Evolutionary conservation across 2,329 filamentous ascomycete species (phyloP).

Genomic region (Fusarium solani-melongenae): DNA sequence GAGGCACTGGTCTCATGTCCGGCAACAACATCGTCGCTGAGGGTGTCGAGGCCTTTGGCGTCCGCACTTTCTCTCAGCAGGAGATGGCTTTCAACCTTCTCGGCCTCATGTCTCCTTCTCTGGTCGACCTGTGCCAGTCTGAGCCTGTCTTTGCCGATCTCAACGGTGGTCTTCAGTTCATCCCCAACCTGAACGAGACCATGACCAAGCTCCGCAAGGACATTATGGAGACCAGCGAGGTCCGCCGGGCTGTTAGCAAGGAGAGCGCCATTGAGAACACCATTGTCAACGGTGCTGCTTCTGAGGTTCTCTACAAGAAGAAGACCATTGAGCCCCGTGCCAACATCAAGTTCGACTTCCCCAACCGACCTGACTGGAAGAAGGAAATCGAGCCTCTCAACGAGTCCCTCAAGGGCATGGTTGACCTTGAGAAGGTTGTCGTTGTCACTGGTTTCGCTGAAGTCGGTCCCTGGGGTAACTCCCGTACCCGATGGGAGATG

Average conservation of each 20-base stretch:
- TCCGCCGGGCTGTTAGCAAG: constrained; percentile 92
- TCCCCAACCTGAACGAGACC: constrained; percentile 91
- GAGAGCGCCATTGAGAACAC: constrained; percentile 98
- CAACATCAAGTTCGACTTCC: constrained; percentile 98
- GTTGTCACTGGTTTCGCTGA: constrained; percentile 98
- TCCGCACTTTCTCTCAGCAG: constrained; percentile 98
- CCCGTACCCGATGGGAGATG: constrained; percentile 99
- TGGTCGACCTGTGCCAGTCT: constrained; percentile 94
- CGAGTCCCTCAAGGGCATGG: constrained; percentile 92
- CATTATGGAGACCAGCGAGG: constrained; percentile 93
- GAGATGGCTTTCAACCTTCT: constrained; percentile 99
- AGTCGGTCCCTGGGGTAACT: constrained; percentile 98
- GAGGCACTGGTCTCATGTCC: constrained; percentile 97
- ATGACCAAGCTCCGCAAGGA: constrained; percentile 96
- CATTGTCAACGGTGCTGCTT: constrained; percentile 93
- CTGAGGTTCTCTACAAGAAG: constrained; percentile 93
- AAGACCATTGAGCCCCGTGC: constrained; percentile 92
- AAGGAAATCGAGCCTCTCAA: constrained; percentile 90
- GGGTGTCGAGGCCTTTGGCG: constrained; percentile 94
- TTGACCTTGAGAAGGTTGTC: constrained; percentile 97
- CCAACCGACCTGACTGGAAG: constrained; percentile 90
- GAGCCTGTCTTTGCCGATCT: constrained; percentile 97
- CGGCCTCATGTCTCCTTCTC: constrained; percentile 91
- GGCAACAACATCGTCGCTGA: constrained; percentile 98
- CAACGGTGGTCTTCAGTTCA: constrained; percentile 97